Percentiles rank a stretch among this genome's conserved stretches.
Conservation (phyloP, 768 basidiomycete genomes). For the Leccinum boreale region DNA sequence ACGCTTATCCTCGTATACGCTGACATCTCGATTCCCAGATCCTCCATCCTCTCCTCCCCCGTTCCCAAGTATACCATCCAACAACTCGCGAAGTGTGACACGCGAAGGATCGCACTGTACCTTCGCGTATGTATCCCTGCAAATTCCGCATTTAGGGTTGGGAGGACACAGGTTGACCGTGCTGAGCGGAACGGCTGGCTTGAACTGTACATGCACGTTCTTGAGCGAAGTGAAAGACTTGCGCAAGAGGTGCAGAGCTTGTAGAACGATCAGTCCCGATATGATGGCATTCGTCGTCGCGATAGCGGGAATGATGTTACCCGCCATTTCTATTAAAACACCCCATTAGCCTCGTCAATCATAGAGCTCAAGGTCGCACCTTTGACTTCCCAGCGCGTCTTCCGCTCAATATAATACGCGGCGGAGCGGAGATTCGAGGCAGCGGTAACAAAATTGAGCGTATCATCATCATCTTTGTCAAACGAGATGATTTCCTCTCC, state of each 20-base stretch:
- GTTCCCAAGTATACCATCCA: slow-evolving; percentile 62
- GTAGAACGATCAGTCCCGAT: slow-evolving; percentile 90
- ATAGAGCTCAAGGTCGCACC: slow-evolving; percentile 41
- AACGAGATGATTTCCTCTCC: slow-evolving; percentile 78
- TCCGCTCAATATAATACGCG: slow-evolving; percentile 84
- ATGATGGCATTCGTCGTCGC: slow-evolving; percentile 99
- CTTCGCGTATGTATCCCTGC: slow-evolving; percentile 77
- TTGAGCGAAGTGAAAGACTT: slow-evolving; percentile 58
- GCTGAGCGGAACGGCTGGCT: slow-evolving; percentile 74
- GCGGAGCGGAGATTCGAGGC: slow-evolving; percentile 89
- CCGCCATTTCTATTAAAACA: slow-evolving; percentile 81
- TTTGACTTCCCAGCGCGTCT: slow-evolving; percentile 97
- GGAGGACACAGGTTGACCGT: slow-evolving; percentile 64
- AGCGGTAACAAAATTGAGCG: slow-evolving; percentile 94
- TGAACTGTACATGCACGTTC: slow-evolving; percentile 77
- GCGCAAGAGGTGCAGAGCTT: slow-evolving; percentile 81
- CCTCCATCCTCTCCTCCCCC: slow-evolving; percentile 34
- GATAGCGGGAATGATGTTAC: slow-evolving; percentile 99
- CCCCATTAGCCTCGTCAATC: neutral
- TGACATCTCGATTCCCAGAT: slow-evolving; percentile 55
- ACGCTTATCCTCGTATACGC: slow-evolving; percentile 83
- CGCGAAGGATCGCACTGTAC: slow-evolving; percentile 71
- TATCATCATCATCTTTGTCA: slow-evolving; percentile 98
- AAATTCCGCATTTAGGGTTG: slow-evolving; percentile 78
- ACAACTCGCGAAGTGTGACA: slow-evolving; percentile 68